Percentiles rank a stretch among this genome's conserved stretches.
phyloP scores from a whole-genome alignment of 1,284 basidiomycete genomes.

The Phellinidium pouzarii region DNA sequence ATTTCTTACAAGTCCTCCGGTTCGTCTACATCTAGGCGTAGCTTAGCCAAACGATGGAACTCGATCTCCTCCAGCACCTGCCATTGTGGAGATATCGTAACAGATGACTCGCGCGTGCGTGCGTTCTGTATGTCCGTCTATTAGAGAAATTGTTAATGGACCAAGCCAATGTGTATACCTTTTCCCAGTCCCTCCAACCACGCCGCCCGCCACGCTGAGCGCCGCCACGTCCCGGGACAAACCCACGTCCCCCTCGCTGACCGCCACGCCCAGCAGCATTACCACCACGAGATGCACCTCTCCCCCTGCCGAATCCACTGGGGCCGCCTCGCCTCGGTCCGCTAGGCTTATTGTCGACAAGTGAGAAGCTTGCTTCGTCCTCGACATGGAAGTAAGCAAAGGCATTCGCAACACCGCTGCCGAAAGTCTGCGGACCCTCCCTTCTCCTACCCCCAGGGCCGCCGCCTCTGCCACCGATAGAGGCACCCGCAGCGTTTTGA shows the following conservation, averaged over 20 bases:
- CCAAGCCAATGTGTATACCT: constrained; percentile 41
- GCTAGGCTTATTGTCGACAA: constrained; percentile 84
- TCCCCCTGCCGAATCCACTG: constrained; percentile 50
- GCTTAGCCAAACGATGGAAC: constrained; percentile 88
- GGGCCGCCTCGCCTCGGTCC: constrained; percentile 54
- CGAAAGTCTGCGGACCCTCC: constrained; percentile 65
- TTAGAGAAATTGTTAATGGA: background rate
- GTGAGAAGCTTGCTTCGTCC: constrained; percentile 95
- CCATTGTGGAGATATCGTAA: constrained; percentile 91
- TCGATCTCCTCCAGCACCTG: constrained; percentile 95
- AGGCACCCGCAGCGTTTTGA: constrained; percentile 44
- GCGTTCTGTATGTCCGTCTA: constrained; percentile 52
- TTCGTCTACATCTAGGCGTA: constrained; percentile 88
- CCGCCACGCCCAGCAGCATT: constrained; percentile 39
- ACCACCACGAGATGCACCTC: constrained; percentile 40
- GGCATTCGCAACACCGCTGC: constrained; percentile 83
- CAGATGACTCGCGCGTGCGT: constrained; percentile 89
- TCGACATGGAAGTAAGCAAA: constrained; percentile 98
- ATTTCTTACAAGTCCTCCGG: constrained; percentile 76
- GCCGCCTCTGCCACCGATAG: constrained; percentile 28
- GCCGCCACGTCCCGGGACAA: constrained; percentile 30
- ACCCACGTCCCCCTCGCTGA: constrained; percentile 41
- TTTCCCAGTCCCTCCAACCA: constrained; percentile 95
- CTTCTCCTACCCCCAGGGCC: constrained; percentile 32
- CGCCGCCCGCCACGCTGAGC: constrained; percentile 59